phyloP scores from a whole-genome alignment of 371 early-diverging fungal genomes.

The Basidiobolus meristosporus region DNA sequence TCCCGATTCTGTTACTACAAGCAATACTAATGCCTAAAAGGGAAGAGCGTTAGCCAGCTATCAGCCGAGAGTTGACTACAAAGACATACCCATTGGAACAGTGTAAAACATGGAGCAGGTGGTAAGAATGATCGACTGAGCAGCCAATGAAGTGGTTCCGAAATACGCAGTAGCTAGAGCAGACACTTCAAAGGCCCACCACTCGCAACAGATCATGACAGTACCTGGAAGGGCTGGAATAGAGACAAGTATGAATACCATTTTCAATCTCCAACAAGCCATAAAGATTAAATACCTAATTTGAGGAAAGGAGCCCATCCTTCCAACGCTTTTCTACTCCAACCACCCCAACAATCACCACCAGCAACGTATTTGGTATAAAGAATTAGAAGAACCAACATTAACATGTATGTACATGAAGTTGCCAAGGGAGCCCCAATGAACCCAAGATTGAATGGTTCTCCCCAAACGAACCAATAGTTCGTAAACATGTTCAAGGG shows the following conservation, averaged over 20 bases:
- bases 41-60: background rate
- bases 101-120: conserved; percentile 49
- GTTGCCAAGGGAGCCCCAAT: conserved; percentile 76
- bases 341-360: conserved; percentile 64
- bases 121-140: conserved; percentile 64
- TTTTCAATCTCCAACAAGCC: conserved; percentile 31
- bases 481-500: conserved; percentile 57
- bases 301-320: conserved; percentile 41
- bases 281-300: conserved; percentile 50
- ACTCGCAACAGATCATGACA: conserved; percentile 51
- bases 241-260: too few relatives aligned
- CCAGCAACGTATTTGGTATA: conserved; percentile 53
- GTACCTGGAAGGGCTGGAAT: conserved; percentile 30
- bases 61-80: background rate
- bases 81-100: conserved; percentile 32
- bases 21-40: conserved; percentile 37
- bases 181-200: conserved; percentile 53
- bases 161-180: conserved; percentile 62
- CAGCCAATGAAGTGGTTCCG: conserved; percentile 58
- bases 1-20: conserved; percentile 64
- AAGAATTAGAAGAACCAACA: conserved; percentile 26
- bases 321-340: conserved; percentile 44
- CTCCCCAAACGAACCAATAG: conserved; percentile 52
- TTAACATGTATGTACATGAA: conserved; percentile 50
- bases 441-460: conserved; percentile 44